Conservation (phyloP, 2,329 filamentous ascomycete genomes). For the Akanthomyces muscarius region DNA sequence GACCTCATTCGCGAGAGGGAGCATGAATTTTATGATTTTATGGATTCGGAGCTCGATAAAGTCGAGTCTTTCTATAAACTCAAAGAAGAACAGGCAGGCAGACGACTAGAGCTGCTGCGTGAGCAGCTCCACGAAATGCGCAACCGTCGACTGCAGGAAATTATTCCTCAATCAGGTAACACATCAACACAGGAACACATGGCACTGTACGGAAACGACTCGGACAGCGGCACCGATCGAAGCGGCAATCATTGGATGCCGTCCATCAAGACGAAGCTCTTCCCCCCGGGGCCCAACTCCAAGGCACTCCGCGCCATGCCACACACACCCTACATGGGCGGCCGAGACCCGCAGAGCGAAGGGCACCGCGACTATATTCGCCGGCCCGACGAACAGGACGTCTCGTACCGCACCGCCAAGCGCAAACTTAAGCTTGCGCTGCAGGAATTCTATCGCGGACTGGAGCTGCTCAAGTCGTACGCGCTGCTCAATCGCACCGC, state of each 20-base stretch:
- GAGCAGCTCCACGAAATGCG: constrained; percentile 92
- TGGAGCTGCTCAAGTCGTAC: constrained; percentile 93
- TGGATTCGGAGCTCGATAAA: constrained; percentile 83
- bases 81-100: constrained; percentile 81
- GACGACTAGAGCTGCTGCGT: constrained; percentile 65
- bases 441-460: constrained; percentile 86
- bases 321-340: constrained; percentile 42
- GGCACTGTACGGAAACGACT: constrained; percentile 23
- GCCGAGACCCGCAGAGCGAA: constrained; percentile 27
- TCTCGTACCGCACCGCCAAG: constrained; percentile 84
- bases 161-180: background rate
- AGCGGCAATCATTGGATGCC: constrained; percentile 39
- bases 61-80: constrained; percentile 84
- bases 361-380: constrained; percentile 48
- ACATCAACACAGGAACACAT: constrained; percentile 32
- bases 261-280: constrained; percentile 51
- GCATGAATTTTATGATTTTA: constrained; percentile 80
- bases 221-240: constrained; percentile 23
- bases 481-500: constrained; percentile 95
- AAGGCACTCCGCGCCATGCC: constrained; percentile 55
- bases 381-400: constrained; percentile 46
- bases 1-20: constrained; percentile 68
- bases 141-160: constrained; percentile 71
- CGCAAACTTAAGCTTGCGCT: constrained; percentile 86
- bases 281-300: constrained; percentile 57